Evolutionary conservation across 164 flowering plant genomes (phyloP).

Genomic region (Macadamia integrifolia): DNA sequence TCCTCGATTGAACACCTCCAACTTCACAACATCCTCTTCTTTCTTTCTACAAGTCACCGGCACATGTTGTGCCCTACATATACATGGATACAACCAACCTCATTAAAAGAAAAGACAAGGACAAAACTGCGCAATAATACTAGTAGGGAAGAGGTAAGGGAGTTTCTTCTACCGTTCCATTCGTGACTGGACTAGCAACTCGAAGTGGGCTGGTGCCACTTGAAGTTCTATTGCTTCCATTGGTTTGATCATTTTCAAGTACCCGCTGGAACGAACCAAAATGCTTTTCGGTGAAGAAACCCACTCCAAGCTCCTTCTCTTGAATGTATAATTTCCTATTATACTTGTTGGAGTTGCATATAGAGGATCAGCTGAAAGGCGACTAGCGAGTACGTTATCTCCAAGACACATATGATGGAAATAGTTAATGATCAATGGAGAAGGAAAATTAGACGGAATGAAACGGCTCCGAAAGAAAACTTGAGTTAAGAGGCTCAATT

Average conservation of each 20-base stretch:
- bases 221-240: conserved; percentile 9
- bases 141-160: too few species aligned
- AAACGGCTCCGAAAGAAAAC: conserved; percentile 16
- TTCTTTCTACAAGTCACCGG: conserved; percentile 26
- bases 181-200: conserved; percentile 12
- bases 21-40: conserved; percentile 41
- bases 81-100: not conserved
- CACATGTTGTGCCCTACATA: conserved; percentile 28
- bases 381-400: not conserved
- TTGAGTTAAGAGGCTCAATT: conserved; percentile 24
- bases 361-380: conserved; percentile 12
- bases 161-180: conserved; percentile 19
- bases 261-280: conserved; percentile 60
- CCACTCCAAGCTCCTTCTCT: conserved; percentile 19
- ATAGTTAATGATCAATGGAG: conserved; percentile 14
- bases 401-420: conserved; percentile 9
- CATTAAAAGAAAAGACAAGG: not conserved
- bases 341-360: conserved; percentile 41
- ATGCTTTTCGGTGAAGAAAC: conserved; percentile 60
- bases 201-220: conserved; percentile 16
- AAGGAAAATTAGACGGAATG: conserved; percentile 1
- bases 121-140: too few species aligned
- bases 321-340: conserved; percentile 22
- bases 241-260: conserved; percentile 34
- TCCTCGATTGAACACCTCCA: conserved; percentile 63